Evolutionary conservation across 176 grass and related monocot species (phyloP), one percentile per base, ranked within the genome.

Genomic region (Rhipidocladum racemiflorum): DNA sequence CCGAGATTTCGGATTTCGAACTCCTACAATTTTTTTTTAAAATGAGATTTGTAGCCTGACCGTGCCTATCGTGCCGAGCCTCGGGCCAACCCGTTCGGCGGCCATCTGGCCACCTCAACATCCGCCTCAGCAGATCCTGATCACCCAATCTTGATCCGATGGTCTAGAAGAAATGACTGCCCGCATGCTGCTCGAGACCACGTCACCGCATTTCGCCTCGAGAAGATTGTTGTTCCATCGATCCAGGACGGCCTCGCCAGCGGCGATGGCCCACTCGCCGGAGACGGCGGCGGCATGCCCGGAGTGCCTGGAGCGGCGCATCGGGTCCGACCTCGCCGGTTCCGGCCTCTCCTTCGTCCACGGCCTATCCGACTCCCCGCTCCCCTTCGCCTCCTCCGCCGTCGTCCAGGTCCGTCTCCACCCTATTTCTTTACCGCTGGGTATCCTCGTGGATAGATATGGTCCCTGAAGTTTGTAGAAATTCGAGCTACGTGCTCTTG

Each of bases 381-480:
- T 97, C 53, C 95, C 95, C 32, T 92, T 97, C 24, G 86, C 89
- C 55, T 91, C 90, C 61, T 84, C 92, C 68, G 95, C 95, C 40
- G 88, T 91, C 44, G 86, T 94, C 53, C 86, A 97, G 95, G 95
- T 94, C 68, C 48, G 24, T 27, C 55, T 35, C 44, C 18, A 13
- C 9, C 9, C 55, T 15, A 16, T 2, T 36, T 69, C 61, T 43
- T 53, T 14, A 39, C 67, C 14, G 24, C 48, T 67, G 4, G 49
- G 10, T 38, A 69, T 14, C 84, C 45, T 29, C 24, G n/a, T 39
- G 17, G 60, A 21, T 71, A 15, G 11, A n/a, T n/a, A 48, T 51
- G 61, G 51, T 34, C 50, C 28, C 17, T 32, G n/a, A 67, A 16
- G 48, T 32, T 74, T 13, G 9, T 49, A 44, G 21, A 24, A 45